phyloP scores from a whole-genome alignment of 257 asterid species.

The Capsicum baccatum region DNA sequence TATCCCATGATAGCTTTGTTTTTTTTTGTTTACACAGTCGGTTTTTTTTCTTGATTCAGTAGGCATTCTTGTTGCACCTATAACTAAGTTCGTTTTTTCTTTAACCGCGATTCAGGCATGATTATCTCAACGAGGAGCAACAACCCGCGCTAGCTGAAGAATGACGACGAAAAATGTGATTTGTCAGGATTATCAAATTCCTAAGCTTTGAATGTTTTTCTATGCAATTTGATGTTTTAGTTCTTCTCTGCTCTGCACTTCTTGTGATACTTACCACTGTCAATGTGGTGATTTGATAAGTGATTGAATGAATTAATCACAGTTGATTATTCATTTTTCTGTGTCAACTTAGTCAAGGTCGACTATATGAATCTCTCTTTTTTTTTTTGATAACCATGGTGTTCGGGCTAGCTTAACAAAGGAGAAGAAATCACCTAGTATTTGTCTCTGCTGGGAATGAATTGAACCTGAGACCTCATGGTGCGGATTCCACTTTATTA shows the following conservation, averaged over 20 bases:
- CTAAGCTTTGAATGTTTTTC: not conserved
- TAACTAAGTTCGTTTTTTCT: not conserved
- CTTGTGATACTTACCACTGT: not conserved
- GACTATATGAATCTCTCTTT: not conserved
- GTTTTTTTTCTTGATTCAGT: not conserved
- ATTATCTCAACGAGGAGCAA: conserved; percentile 60
- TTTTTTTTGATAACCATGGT: too few relatives aligned
- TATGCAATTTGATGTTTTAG: conserved; percentile 25
- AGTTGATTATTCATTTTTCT: not conserved
- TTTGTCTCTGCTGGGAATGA: too few relatives aligned
- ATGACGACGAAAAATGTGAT: conserved; percentile 42
- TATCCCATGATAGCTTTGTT: not conserved
- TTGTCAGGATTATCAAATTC: not conserved
- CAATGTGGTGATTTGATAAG: not conserved
- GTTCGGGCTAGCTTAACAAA: too few relatives aligned
- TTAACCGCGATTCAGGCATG: conserved; percentile 56
- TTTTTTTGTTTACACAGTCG: not conserved
- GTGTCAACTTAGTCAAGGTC: not conserved
- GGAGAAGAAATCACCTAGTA: too few relatives aligned
- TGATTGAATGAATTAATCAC: not conserved
- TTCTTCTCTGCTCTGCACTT: not conserved
- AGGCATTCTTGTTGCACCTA: not conserved
- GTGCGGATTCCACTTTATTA: too few relatives aligned
- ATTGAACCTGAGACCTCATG: too few relatives aligned
- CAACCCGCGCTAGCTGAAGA: conserved; percentile 72